Evolutionary conservation across 495 filamentous ascomycete genomes (phyloP), one percentile per base, ranked within the genome.

Genomic region (Bombardia bombarda): DNA sequence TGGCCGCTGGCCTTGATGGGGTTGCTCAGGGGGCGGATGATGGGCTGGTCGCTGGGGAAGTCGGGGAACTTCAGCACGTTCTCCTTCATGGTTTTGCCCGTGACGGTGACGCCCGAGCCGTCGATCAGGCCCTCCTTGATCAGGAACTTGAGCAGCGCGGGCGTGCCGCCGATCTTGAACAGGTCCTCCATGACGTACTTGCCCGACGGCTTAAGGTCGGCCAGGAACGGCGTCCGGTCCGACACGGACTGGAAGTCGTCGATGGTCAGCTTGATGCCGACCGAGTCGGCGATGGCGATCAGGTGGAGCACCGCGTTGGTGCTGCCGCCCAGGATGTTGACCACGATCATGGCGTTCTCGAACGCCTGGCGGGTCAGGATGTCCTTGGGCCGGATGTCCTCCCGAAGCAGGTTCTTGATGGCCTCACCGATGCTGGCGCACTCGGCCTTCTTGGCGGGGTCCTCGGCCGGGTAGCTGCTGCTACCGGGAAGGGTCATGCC

Each of bases 221-320:
- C 90, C 14, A 98, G 75, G 79, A 93, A 89, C 13, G 92, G 92
- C 26, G 77, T 94, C 22, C 84, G 78, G 71, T 98, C 86, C 18
- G 87, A 89, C 41, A 96, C 89, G 52, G 78, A 62, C 69, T 98
- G 93, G 83, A 98, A 97, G 70, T 98, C 93, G 51, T 98, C 92
- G 47, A 98, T 87, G 38, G 82, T 93, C 43, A 98, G 81, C 63
- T 92, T 84, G 57, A 98, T 78, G 60, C 89, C 93, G 20, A 95
- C 92, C 10, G 84, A 78, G 63, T 97, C 86, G 39, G 92, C 93
- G 24, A 98, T 96, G 51, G 93, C 92, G 60, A 98, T 90, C 33
- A 98, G 69, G 66, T 98, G 92, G 16, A 98, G 80, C 28, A 98
- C 92, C 32, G 93, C 92, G 63, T 98, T 98, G 46, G 92, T 98